Conservation (phyloP, 495 filamentous ascomycete species). For the Viridothelium virens region DNA sequence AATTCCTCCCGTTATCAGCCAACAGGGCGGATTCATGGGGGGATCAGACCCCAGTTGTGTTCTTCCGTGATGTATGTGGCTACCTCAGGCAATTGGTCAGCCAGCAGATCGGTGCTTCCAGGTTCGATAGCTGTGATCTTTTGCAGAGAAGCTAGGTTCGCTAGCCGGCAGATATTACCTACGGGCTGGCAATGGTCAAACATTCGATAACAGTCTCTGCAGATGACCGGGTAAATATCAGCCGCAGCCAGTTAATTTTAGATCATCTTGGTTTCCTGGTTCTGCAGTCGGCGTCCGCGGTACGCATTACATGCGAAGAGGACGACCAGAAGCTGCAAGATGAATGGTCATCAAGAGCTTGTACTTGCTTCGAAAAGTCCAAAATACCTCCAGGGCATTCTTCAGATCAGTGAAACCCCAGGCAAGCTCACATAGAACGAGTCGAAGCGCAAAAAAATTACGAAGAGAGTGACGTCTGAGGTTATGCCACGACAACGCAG, state of each 20-base stretch:
- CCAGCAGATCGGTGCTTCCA: neutral
- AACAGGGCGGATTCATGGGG: neutral
- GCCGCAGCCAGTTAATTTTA: constrained; percentile 1
- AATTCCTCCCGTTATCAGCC: neutral
- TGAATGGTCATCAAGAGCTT: neutral
- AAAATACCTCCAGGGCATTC: neutral
- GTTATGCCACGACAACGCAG: constrained; percentile 1
- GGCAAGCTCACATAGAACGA: neutral
- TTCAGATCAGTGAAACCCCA: neutral
- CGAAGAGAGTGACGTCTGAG: neutral
- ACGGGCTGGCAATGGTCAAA: neutral
- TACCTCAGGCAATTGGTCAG: neutral
- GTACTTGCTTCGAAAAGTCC: constrained; percentile 2
- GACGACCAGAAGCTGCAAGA: neutral
- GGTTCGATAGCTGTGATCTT: neutral
- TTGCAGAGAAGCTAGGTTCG: neutral
- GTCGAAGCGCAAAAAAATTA: neutral
- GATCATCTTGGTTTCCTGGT: neutral
- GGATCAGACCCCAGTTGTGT: neutral
- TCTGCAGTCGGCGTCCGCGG: neutral
- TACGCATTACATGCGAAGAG: neutral
- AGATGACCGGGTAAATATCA: constrained; percentile 1
- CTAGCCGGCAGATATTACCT: constrained; percentile 4
- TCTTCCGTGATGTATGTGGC: constrained; percentile 8
- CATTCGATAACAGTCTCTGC: constrained; percentile 4